Percentiles rank a stretch among this genome's conserved stretches.
Conservation (phyloP, 148 eudicot genomes). For the Diospyros lotus region DNA sequence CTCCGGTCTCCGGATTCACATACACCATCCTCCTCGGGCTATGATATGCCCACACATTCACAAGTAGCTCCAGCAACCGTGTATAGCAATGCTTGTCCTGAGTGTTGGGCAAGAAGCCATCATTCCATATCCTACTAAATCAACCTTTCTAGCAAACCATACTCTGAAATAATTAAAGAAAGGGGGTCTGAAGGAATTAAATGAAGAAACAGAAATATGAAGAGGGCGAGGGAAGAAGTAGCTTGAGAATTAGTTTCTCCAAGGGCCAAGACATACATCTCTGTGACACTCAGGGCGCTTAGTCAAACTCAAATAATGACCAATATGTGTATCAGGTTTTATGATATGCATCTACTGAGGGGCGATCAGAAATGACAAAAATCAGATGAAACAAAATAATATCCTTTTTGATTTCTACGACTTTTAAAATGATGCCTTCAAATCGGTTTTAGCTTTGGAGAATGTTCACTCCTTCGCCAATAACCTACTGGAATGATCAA, state of each 20-base stretch:
- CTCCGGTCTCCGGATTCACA: slow-evolving; percentile 65
- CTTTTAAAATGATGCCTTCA: slow-evolving; percentile 3
- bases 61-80: slow-evolving; percentile 76
- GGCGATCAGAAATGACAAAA: neutral
- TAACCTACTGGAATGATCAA: too few relatives aligned
- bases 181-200: neutral
- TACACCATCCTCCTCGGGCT: slow-evolving; percentile 80
- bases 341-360: neutral
- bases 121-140: neutral
- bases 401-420: neutral
- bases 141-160: neutral
- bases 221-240: neutral
- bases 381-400: too few relatives aligned
- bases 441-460: neutral
- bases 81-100: slow-evolving; percentile 94
- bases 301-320: too few relatives aligned
- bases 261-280: neutral
- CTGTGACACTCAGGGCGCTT: too few relatives aligned
- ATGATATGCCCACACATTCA: slow-evolving; percentile 92
- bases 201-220: neutral
- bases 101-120: neutral
- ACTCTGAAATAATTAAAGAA: neutral
- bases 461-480: too few relatives aligned
- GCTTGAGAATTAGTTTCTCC: neutral
- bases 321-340: neutral